A percentile compares a stretch with the other conserved stretches of the same genome.
These are phyloP conservation scores for Podaxis mareebaensis DNA, from an alignment of 768 basidiomycete species.

Conservation along the genomic window DNA sequence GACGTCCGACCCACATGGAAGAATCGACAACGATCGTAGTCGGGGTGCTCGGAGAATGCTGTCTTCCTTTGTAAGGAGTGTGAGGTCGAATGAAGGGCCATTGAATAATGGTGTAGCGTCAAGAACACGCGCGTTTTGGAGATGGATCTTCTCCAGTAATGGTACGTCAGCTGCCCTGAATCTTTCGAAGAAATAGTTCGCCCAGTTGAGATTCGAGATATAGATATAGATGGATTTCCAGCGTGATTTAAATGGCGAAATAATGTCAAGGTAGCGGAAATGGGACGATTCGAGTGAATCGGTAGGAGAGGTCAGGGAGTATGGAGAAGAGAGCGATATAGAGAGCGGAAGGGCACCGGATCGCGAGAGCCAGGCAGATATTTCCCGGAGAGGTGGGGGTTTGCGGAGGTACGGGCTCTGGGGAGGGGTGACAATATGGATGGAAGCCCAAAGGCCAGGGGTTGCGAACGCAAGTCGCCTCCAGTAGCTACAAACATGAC, in stretches of 20 bases:
- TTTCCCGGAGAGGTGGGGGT: not conserved
- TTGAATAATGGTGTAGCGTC: not conserved
- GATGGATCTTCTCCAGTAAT: not conserved
- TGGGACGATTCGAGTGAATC: too few relatives aligned
- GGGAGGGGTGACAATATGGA: constrained; percentile 2
- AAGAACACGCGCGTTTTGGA: not conserved
- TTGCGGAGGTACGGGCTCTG: not conserved
- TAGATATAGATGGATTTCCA: not conserved
- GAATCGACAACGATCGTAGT: not conserved
- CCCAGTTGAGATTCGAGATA: not conserved
- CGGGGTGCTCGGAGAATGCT: not conserved
- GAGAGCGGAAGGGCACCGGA: not conserved
- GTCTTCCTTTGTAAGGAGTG: not conserved
- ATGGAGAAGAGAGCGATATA: not conserved
- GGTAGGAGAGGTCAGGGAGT: too few relatives aligned
- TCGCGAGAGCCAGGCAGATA: not conserved
- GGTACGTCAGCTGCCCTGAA: not conserved
- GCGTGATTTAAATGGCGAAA: not conserved
- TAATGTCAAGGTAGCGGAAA: not conserved
- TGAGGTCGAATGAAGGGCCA: not conserved
- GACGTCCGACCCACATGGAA: not conserved
- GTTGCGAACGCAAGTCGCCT: not conserved
- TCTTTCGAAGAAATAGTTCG: not conserved
- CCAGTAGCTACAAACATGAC: not conserved
- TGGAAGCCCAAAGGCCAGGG: not conserved